A percentile compares a stretch with the other conserved stretches of the same genome.
Conservation (phyloP, 768 basidiomycete genomes). For the Boletus barrowsii region DNA sequence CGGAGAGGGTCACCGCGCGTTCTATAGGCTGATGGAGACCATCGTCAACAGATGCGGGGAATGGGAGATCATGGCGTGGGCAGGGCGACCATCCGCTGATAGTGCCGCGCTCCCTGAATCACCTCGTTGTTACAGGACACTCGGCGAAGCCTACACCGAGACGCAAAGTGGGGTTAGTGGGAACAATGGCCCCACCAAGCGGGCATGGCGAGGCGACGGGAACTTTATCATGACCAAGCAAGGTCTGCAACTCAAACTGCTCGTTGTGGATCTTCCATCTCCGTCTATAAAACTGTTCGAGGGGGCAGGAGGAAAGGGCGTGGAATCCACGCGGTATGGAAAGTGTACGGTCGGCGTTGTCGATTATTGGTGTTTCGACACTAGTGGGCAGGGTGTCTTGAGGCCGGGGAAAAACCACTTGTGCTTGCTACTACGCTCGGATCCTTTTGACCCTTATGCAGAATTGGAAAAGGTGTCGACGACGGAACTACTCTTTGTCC, state of each 20-base stretch:
- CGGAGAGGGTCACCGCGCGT: slow-evolving; percentile 33
- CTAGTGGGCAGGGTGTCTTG: slow-evolving; percentile 23
- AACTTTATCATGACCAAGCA: slow-evolving; percentile 33
- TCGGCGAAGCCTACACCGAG: slow-evolving; percentile 1
- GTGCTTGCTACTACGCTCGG: slow-evolving; percentile 27
- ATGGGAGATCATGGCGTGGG: slow-evolving; percentile 35
- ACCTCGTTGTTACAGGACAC: slow-evolving; percentile 26
- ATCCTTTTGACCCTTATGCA: slow-evolving; percentile 29
- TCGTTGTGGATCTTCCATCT: slow-evolving; percentile 22
- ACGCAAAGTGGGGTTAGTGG: not conserved
- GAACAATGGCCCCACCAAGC: not conserved
- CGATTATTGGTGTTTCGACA: slow-evolving; percentile 33
- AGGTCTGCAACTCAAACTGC: slow-evolving; percentile 27
- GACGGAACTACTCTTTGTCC: slow-evolving; percentile 26
- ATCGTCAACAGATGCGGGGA: slow-evolving; percentile 28
- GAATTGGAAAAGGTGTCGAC: slow-evolving; percentile 28
- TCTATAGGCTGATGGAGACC: slow-evolving; percentile 29
- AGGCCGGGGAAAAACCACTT: slow-evolving; percentile 26
- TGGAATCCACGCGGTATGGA: slow-evolving; percentile 17
- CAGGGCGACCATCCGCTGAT: slow-evolving; percentile 23
- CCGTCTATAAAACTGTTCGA: slow-evolving; percentile 16
- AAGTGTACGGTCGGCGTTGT: slow-evolving; percentile 27
- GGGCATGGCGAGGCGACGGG: slow-evolving; percentile 26
- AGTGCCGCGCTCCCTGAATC: slow-evolving; percentile 32
- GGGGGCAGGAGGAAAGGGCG: not conserved